Evolutionary conservation across 2,329 filamentous ascomycete species (phyloP).

Genomic region (Coniochaeta pulveracea): DNA sequence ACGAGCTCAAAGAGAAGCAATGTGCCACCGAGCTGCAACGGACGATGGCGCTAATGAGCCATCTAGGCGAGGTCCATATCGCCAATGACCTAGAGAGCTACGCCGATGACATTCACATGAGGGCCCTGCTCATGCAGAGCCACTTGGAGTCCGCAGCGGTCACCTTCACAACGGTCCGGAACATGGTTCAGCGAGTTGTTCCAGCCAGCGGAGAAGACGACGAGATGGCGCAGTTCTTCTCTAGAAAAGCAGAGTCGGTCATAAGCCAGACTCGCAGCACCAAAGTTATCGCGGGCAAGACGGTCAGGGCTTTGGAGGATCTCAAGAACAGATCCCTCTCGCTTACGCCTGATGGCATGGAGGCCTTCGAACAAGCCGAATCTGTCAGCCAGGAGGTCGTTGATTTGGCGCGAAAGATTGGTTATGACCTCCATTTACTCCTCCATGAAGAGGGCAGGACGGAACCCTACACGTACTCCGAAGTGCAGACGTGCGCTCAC

Average conservation of each 20-base stretch:
- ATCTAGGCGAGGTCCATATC: conserved; percentile 74
- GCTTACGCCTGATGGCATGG: conserved; percentile 53
- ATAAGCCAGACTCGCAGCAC: conserved; percentile 67
- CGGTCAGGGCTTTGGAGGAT: conserved; percentile 65
- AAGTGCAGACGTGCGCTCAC: conserved; percentile 54
- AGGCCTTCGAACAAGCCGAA: conserved; percentile 62
- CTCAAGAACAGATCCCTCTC: conserved; percentile 66
- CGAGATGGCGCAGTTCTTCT: conserved; percentile 55
- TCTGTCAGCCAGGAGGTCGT: conserved; percentile 53
- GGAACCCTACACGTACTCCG: conserved; percentile 54
- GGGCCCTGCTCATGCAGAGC: conserved; percentile 63
- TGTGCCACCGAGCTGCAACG: conserved; percentile 73
- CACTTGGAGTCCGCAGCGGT: conserved; percentile 69
- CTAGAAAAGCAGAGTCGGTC: conserved; percentile 59
- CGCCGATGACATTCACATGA: conserved; percentile 72
- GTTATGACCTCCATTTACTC: conserved; percentile 52
- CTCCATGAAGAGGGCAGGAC: conserved; percentile 61
- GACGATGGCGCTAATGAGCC: conserved; percentile 77
- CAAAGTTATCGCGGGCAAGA: conserved; percentile 75
- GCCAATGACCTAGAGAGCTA: conserved; percentile 58
- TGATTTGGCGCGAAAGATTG: conserved; percentile 54
- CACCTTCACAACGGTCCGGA: conserved; percentile 50
- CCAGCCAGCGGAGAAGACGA: conserved; percentile 48
- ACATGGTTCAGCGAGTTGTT: conserved; percentile 56
- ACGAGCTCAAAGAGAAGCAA: conserved; percentile 76